A percentile compares a stretch with the other conserved stretches of the same genome.
phyloP scores from a whole-genome alignment of 2,329 filamentous ascomycete genomes.

The Colletotrichum navitas region DNA sequence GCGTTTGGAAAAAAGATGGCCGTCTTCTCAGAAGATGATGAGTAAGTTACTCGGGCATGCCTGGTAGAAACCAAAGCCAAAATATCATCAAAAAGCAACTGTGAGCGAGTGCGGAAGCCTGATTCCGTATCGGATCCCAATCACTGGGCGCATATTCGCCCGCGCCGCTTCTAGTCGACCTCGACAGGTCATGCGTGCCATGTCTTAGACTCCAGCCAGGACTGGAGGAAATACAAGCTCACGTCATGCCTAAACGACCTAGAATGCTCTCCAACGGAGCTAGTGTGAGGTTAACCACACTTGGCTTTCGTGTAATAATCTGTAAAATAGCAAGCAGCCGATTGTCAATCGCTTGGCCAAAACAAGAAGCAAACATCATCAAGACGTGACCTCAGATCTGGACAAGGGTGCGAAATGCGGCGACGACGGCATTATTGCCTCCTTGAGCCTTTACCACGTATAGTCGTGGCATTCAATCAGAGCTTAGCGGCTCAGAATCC shows the following conservation, averaged over 20 bases:
- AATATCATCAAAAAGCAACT: not conserved
- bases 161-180: not conserved
- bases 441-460: constrained; percentile 12
- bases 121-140: not conserved
- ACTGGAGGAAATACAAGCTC: constrained; percentile 8
- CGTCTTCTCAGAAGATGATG: constrained; percentile 30
- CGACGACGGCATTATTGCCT: constrained; percentile 13
- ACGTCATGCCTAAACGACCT: constrained; percentile 10
- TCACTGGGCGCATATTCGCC: not conserved
- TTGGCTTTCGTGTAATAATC: constrained; percentile 10
- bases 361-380: constrained; percentile 24
- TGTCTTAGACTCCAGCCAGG: not conserved
- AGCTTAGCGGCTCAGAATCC: constrained; percentile 4
- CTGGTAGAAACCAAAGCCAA: not conserved
- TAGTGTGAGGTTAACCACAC: constrained; percentile 14
- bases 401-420: not conserved
- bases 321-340: constrained; percentile 22
- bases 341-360: constrained; percentile 18
- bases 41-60: constrained; percentile 1
- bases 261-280: not conserved
- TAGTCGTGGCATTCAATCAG: constrained; percentile 5
- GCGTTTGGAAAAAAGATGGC: constrained; percentile 61
- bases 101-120: not conserved
- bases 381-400: not conserved
- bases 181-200: constrained; percentile 8